Evolutionary conservation across 140 eudicot species (phyloP).

Genomic region (Artemisia princeps): DNA sequence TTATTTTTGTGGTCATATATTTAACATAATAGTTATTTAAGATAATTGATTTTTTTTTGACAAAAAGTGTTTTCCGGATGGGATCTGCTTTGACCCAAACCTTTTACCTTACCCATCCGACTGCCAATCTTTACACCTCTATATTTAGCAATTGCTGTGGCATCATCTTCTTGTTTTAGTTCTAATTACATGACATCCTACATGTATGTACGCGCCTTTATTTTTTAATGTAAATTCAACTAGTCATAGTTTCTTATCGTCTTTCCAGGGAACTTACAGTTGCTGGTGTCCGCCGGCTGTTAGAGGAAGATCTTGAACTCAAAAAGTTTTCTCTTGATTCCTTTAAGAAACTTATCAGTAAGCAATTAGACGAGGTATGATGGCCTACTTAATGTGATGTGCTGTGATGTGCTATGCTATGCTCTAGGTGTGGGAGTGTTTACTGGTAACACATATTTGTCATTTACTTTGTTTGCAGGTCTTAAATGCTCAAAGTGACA

Average conservation of each 20-base stretch:
- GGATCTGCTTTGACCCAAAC: too few relatives aligned
- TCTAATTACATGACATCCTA: constrained; percentile 5
- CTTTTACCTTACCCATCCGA: neutral
- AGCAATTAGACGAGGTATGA: constrained; percentile 66
- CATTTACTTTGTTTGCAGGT: constrained; percentile 39
- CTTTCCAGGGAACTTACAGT: constrained; percentile 51
- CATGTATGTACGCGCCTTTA: constrained; percentile 3
- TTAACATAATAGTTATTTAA: too few relatives aligned
- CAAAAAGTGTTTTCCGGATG: too few relatives aligned
- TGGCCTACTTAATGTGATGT: constrained; percentile 11
- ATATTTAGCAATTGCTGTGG: neutral
- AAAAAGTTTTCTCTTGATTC: constrained; percentile 58
- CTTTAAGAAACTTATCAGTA: constrained; percentile 59
- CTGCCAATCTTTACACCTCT: neutral
- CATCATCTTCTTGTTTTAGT: constrained; percentile 15
- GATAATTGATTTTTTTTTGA: too few relatives aligned
- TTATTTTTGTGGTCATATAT: neutral
- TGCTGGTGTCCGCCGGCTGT: constrained; percentile 69
- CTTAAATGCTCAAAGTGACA: constrained; percentile 35
- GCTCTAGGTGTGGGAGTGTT: neutral
- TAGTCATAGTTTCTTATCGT: neutral
- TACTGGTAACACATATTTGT: neutral
- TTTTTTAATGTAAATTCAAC: neutral
- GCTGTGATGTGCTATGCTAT: neutral
- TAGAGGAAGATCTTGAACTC: constrained; percentile 84